Evolutionary conservation across 2,329 filamentous ascomycete genomes (phyloP).

Genomic region (Kalmusia sp.): DNA sequence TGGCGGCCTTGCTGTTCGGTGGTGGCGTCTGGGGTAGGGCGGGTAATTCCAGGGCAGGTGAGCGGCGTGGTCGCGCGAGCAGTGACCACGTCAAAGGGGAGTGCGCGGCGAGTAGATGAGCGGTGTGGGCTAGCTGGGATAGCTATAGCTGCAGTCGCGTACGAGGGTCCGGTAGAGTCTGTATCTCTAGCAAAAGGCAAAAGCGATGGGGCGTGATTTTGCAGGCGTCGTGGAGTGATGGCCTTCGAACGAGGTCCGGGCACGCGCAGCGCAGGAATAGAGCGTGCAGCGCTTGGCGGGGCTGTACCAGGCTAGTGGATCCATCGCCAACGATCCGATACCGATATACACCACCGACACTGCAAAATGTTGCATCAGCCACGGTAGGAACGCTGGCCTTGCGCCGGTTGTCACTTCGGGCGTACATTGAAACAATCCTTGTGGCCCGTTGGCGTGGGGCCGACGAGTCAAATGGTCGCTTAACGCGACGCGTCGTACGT

Average conservation of each 20-base stretch:
- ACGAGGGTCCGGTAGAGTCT: background rate
- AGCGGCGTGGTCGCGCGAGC: conserved; percentile 9
- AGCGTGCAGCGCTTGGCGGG: background rate
- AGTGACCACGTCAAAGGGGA: conserved; percentile 3
- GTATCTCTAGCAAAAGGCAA: background rate
- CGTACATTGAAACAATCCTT: too few species aligned
- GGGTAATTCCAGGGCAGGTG: background rate
- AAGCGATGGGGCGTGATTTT: background rate
- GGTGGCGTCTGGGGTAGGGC: conserved; percentile 9
- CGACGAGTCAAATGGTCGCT: background rate
- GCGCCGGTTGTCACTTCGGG: too few species aligned
- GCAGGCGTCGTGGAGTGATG: conserved; percentile 2
- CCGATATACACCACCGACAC: too few species aligned
- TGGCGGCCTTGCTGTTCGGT: conserved; percentile 1
- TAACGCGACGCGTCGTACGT: background rate
- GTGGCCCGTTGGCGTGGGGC: background rate
- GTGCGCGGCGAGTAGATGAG: conserved; percentile 2
- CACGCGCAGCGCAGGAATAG: conserved; percentile 1
- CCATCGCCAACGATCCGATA: too few species aligned
- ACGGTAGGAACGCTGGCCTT: too few species aligned
- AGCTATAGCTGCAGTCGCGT: background rate
- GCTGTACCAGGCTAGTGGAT: conserved; percentile 6
- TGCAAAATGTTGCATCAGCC: too few species aligned
- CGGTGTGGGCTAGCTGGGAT: background rate
- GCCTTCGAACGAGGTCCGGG: background rate